Base-by-base conservation (phyloP, 148 eudicot species). In the Camellia lanceoleosa region DNA sequence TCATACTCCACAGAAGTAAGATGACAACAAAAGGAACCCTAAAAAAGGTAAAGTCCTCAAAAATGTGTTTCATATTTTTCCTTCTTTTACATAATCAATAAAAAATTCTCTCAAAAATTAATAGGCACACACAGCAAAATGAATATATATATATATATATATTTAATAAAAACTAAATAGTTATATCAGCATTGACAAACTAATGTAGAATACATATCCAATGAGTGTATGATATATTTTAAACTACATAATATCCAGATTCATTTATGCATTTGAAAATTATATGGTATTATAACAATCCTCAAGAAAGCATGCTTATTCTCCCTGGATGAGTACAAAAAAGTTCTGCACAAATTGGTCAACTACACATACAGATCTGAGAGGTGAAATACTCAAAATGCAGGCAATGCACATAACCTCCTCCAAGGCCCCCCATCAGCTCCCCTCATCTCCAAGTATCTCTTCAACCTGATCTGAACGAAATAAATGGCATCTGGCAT, bases 351-450 rank as follows among this genome's bases (percentile, higher is more conserved):
- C 38, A 30, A 23, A 49, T 46, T 47, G 70, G 1, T 64, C 14
- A 8, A 77, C 9, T 15, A 64, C 2, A 49, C 7, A n/a, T 43
- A 55, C 5, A 75, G 5, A 59, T 56, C 38, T 78, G 19, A 63
- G 41, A 69, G 55, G 47, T 3, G 77, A 82, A 75, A 66, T 90
- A 97, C 99, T 98, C 99, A 97, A 86, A 97, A 92, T 73, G 99
- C 98, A 73, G 99, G 99, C 85, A 97, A 79, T 67, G 99, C 99
- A 85, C 99, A 97, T 75, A 97, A 85, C 82, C 98, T 85, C 86
- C 99, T 90, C 98, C 98, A 94, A 73, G 99, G 98, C 67, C 99
- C 98, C 75, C 97, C 98, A 90, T 97, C 99, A 70, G 99, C 99
- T 68, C 97, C 99, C 82, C 99, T 89, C 99, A 97, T 92, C 80